These are phyloP conservation scores for Limnanthes douglasii DNA, from an alignment of 345 rosid species.

Conservation along the genomic window DNA sequence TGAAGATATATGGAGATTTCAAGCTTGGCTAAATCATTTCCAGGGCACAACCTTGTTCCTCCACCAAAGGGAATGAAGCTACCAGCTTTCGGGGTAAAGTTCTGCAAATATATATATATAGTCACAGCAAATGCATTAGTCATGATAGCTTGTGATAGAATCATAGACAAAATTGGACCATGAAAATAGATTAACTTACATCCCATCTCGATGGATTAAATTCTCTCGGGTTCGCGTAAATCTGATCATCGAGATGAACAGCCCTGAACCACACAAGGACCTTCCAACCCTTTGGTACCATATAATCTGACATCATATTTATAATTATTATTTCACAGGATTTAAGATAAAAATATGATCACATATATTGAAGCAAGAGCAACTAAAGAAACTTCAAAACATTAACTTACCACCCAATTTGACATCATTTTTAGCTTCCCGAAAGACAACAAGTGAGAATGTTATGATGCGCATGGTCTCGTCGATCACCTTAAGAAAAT, in stretches of 20 bases:
- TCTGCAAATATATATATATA: conserved; percentile 14
- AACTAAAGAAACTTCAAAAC: neutral
- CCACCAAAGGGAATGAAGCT: conserved; percentile 75
- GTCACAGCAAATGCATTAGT: conserved; percentile 2
- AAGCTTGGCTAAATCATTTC: conserved; percentile 80
- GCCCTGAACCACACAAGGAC: conserved; percentile 68
- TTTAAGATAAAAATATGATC: neutral
- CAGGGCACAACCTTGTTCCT: conserved; percentile 75
- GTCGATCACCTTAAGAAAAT: conserved; percentile 47
- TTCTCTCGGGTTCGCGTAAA: conserved; percentile 43
- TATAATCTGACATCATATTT: conserved; percentile 32
- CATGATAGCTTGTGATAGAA: neutral
- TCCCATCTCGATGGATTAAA: conserved; percentile 90
- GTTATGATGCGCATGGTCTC: conserved; percentile 71
- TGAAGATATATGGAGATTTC: conserved; percentile 74
- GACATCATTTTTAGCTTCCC: conserved; percentile 56
- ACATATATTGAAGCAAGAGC: neutral
- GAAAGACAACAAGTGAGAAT: conserved; percentile 61
- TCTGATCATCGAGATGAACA: conserved; percentile 51
- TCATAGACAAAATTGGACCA: neutral
- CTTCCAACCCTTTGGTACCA: conserved; percentile 85
- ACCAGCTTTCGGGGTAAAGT: conserved; percentile 41
- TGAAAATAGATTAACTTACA: conserved; percentile 22
- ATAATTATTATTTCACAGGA: conserved; percentile 3
- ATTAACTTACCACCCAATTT: conserved; percentile 30